Conservation (phyloP, 1,284 basidiomycete species). For the Apiotrichum sp. region DNA sequence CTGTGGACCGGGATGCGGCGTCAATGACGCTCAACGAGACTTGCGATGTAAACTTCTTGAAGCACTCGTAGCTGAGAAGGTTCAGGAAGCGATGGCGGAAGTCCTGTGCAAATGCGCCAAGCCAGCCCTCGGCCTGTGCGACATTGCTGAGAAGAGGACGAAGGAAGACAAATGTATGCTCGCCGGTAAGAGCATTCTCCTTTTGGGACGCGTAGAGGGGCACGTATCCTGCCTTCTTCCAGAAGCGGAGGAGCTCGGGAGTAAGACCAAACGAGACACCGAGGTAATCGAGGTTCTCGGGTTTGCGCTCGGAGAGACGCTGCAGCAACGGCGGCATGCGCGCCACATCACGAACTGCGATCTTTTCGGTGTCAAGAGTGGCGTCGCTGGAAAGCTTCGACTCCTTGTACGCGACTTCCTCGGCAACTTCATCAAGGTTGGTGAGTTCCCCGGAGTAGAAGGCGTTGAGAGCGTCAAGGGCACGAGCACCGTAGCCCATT, state of each 20-base stretch:
- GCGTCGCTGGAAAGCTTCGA: constrained; percentile 31
- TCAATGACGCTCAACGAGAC: constrained; percentile 84
- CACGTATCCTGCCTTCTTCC: constrained; percentile 87
- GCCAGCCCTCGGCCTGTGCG: constrained; percentile 61
- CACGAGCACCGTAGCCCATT: constrained; percentile 98
- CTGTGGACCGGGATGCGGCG: constrained; percentile 57
- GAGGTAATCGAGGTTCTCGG: constrained; percentile 87
- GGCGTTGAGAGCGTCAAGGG: constrained; percentile 75
- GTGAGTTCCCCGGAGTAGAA: constrained; percentile 93
- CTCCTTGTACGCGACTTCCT: neutral
- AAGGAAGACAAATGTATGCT: constrained; percentile 93
- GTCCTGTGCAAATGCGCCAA: constrained; percentile 84
- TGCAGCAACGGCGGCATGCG: constrained; percentile 92
- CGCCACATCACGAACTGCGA: constrained; percentile 64
- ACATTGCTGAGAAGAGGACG: constrained; percentile 60
- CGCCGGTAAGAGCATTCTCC: constrained; percentile 89
- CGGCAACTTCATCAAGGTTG: constrained; percentile 66
- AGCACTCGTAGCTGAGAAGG: constrained; percentile 78
- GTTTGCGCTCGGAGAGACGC: constrained; percentile 80
- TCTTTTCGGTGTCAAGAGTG: constrained; percentile 64
- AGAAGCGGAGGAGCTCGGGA: constrained; percentile 83
- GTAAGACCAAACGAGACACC: constrained; percentile 96
- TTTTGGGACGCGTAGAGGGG: constrained; percentile 93
- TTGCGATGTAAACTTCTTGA: constrained; percentile 84
- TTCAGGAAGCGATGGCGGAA: constrained; percentile 87